Conservation (phyloP, 106 monocot genomes). For the Dendrobium nobile region DNA sequence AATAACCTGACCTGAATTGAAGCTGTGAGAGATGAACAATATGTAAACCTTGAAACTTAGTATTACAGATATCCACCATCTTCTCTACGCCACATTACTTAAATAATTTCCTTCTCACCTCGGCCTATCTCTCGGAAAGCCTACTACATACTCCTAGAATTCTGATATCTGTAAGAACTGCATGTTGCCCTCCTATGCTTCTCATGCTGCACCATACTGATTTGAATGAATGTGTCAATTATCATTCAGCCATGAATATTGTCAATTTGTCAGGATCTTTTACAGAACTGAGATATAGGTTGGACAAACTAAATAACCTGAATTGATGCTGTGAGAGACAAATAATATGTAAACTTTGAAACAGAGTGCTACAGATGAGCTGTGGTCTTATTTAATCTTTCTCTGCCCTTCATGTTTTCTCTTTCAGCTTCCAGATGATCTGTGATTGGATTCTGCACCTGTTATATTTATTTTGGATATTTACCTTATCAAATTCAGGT, state of each 20-base stretch:
- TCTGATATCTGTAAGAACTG: background rate
- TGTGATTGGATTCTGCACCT: background rate
- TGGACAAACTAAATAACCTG: background rate
- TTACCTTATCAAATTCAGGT: slow-evolving; percentile 29
- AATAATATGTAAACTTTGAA: background rate
- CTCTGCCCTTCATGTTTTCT: background rate
- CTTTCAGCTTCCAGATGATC: background rate
- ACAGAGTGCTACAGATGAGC: background rate
- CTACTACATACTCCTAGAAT: background rate
- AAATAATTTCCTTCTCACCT: background rate
- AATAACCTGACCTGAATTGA: too few relatives aligned
- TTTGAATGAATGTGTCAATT: background rate
- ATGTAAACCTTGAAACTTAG: too few relatives aligned
- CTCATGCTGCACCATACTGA: background rate
- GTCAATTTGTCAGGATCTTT: background rate
- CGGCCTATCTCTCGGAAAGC: background rate
- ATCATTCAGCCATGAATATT: background rate
- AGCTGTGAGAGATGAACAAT: too few relatives aligned
- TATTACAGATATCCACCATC: background rate
- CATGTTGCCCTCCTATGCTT: background rate
- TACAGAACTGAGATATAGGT: background rate
- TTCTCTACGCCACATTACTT: background rate
- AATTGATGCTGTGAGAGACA: background rate
- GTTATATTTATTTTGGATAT: background rate
- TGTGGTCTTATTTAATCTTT: background rate